Percentiles rank a stretch among this genome's conserved stretches.
phyloP scores from a whole-genome alignment of 108 stramenopile species.

The Cyclotella sp. region DNA sequence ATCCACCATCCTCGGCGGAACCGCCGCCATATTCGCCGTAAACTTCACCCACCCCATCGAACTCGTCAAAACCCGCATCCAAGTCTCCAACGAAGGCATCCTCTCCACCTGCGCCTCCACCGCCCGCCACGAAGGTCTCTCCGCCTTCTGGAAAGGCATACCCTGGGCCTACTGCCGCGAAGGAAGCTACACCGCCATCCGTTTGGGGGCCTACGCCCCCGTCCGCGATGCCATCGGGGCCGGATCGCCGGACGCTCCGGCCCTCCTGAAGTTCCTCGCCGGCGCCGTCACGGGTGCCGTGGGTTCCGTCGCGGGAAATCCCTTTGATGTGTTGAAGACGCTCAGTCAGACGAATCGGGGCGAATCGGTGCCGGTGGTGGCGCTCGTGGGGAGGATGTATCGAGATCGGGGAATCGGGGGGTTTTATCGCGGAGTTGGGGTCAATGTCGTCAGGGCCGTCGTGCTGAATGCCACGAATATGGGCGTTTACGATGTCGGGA shows the following conservation, averaged over 20 bases:
- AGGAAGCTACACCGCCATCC: conserved; percentile 86
- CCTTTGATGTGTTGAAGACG: conserved; percentile 93
- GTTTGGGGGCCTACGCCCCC: conserved; percentile 78
- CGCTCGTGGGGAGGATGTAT: conserved; percentile 73
- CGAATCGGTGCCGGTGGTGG: conserved; percentile 47
- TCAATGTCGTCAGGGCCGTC: conserved; percentile 87
- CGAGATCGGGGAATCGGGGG: conserved; percentile 83
- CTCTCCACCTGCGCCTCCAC: conserved; percentile 46
- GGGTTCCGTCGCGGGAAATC: conserved; percentile 84
- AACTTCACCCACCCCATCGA: conserved; percentile 87
- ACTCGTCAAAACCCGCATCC: conserved; percentile 84
- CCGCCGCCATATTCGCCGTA: conserved; percentile 65
- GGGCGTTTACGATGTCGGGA: conserved; percentile 87
- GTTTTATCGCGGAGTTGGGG: conserved; percentile 90
- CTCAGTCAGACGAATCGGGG: conserved; percentile 86
- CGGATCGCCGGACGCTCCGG: conserved; percentile 68
- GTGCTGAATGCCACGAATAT: conserved; percentile 95
- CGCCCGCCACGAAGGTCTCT: conserved; percentile 72
- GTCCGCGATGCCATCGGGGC: conserved; percentile 82
- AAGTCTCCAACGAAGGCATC: conserved; percentile 75
- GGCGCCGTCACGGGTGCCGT: conserved; percentile 87
- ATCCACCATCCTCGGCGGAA: conserved; percentile 58
- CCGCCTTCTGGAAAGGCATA: conserved; percentile 90
- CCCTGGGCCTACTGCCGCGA: conserved; percentile 89
- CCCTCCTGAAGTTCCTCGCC: conserved; percentile 85